These are phyloP conservation scores for Aureobasidium sp. DNA, from an alignment of 2,329 filamentous ascomycete species.

Conservation along the genomic window DNA sequence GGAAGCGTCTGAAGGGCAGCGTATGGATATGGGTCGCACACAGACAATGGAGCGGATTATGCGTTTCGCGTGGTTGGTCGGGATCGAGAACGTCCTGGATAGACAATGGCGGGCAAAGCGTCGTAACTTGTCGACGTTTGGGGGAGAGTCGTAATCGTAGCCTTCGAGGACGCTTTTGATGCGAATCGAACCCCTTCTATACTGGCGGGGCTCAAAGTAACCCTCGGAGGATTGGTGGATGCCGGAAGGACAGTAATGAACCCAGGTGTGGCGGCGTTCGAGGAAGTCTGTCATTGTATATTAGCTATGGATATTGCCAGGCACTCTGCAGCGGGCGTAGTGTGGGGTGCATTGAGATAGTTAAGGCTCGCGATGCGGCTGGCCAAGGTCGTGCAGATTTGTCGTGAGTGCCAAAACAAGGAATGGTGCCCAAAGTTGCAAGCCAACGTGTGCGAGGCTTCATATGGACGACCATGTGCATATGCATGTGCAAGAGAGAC, in stretches of 20 bases:
- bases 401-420: slow-evolving; percentile 2
- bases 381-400: neutral
- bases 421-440: slow-evolving; percentile 3
- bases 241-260: neutral
- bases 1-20: slow-evolving; percentile 18
- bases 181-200: slow-evolving; percentile 4
- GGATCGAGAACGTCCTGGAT: slow-evolving; percentile 37
- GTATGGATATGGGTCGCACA: slow-evolving; percentile 3
- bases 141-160: neutral
- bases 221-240: neutral
- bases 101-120: neutral
- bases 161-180: slow-evolving; percentile 10
- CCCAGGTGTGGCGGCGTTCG: neutral
- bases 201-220: slow-evolving; percentile 9
- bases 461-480: neutral
- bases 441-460: neutral
- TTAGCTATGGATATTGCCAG: neutral
- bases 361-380: neutral
- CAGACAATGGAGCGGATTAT: slow-evolving; percentile 36
- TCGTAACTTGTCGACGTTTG: neutral
- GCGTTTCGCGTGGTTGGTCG: slow-evolving; percentile 40
- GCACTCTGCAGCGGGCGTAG: neutral
- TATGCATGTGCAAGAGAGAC: neutral
- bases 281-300: neutral
- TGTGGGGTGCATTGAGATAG: neutral